A percentile compares a stretch with the other conserved stretches of the same genome.
These are phyloP conservation scores for Populus deltoides DNA, from an alignment of 345 rosid species.

Conservation along the genomic window DNA sequence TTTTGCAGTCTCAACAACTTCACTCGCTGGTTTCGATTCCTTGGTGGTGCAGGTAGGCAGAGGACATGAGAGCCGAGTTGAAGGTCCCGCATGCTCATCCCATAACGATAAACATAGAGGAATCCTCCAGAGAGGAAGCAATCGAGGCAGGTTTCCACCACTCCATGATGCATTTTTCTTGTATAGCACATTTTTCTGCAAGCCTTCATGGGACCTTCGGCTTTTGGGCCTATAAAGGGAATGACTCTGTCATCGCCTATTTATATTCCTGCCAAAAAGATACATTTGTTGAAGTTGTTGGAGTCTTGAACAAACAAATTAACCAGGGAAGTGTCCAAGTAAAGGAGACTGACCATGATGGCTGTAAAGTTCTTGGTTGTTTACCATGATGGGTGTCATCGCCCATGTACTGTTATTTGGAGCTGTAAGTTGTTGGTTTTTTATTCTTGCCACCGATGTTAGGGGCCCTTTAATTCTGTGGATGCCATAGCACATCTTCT, in stretches of 20 bases:
- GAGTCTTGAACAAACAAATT: neutral
- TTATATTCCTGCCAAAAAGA: neutral
- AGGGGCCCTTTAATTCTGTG: no score
- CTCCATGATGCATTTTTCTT: neutral
- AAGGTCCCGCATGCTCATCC: neutral
- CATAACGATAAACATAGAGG: neutral
- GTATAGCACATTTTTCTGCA: neutral
- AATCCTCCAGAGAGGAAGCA: neutral
- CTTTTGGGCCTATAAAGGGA: neutral
- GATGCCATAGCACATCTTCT: no score
- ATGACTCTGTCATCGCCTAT: neutral
- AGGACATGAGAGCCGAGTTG: neutral
- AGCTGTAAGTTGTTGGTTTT: no score
- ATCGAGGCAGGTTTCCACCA: slow-evolving; percentile 14
- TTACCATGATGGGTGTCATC: no score
- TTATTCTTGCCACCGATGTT: no score
- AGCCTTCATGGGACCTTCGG: neutral
- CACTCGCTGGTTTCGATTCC: neutral
- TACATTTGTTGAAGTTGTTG: neutral
- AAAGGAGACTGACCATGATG: neutral
- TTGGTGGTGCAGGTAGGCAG: neutral
- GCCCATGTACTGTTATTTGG: no score
- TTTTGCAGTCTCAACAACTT: neutral
- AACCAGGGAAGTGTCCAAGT: neutral
- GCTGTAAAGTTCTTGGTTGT: neutral